A percentile compares a stretch with the other conserved stretches of the same genome.
These are phyloP conservation scores for Salix caprea DNA, from an alignment of 345 rosid genomes.

Conservation along the genomic window DNA sequence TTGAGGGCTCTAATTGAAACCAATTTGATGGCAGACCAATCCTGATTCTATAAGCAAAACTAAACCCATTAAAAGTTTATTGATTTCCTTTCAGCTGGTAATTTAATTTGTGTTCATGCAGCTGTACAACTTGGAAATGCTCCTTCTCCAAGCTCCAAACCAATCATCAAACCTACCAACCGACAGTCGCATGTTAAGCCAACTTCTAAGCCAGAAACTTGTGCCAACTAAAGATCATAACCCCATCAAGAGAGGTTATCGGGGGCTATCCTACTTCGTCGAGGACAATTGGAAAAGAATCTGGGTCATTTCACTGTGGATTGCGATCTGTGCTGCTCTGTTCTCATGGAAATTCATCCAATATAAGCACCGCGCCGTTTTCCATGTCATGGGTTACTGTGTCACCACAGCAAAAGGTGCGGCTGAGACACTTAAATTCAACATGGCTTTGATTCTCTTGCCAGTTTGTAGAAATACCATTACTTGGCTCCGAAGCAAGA, in stretches of 20 bases:
- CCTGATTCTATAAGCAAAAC: too few relatives aligned
- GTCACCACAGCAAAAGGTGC: conserved; percentile 75
- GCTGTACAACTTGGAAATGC: conserved; percentile 64
- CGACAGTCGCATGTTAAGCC: conserved; percentile 57
- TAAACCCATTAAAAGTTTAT: background rate
- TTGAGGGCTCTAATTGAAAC: background rate
- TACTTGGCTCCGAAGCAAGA: conserved; percentile 68
- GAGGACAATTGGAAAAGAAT: conserved; percentile 80
- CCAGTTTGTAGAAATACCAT: conserved; percentile 79
- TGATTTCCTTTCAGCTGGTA: too few relatives aligned
- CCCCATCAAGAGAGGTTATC: conserved; percentile 45
- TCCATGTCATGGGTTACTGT: conserved; percentile 67
- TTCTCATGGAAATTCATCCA: conserved; percentile 81
- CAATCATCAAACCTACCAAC: conserved; percentile 41
- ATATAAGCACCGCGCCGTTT: conserved; percentile 54
- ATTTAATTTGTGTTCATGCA: conserved; percentile 6
- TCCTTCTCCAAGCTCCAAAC: conserved; percentile 65
- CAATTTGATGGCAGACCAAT: too few relatives aligned
- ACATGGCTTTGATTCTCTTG: conserved; percentile 81
- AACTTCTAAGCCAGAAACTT: conserved; percentile 64
- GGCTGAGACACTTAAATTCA: conserved; percentile 72
- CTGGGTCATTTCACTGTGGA: conserved; percentile 68
- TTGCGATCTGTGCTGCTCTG: conserved; percentile 52
- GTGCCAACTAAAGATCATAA: conserved; percentile 62
- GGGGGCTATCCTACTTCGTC: conserved; percentile 40